A percentile compares a stretch with the other conserved stretches of the same genome.
These are phyloP conservation scores for Sphaceloma murrayae DNA, from an alignment of 2,329 filamentous ascomycete genomes.

Conservation along the genomic window DNA sequence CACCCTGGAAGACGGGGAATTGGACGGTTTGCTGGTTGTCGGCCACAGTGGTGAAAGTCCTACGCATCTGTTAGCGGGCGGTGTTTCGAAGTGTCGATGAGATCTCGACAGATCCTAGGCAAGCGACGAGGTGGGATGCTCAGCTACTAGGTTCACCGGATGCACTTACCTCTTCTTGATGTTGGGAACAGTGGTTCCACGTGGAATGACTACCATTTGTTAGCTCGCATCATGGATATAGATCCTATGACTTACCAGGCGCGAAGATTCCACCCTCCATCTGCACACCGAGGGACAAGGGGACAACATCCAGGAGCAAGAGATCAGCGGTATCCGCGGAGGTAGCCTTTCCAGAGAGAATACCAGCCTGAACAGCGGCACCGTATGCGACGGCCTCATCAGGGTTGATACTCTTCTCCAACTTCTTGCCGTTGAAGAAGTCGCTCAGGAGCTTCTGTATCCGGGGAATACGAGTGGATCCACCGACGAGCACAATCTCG, in stretches of 20 bases:
- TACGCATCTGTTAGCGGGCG: no score
- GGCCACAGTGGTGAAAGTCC: slow-evolving; percentile 77
- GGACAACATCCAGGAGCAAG: slow-evolving; percentile 89
- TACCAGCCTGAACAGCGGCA: slow-evolving; percentile 97
- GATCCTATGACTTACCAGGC: no score
- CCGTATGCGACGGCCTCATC: slow-evolving; percentile 98
- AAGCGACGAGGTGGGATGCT: no score
- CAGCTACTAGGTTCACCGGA: no score
- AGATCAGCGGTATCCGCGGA: slow-evolving; percentile 91
- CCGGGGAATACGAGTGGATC: slow-evolving; percentile 95
- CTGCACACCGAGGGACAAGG: slow-evolving; percentile 93
- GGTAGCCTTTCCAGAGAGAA: slow-evolving; percentile 94
- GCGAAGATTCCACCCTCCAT: slow-evolving; percentile 99
- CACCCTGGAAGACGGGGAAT: slow-evolving; percentile 80
- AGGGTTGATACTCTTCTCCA: slow-evolving; percentile 99
- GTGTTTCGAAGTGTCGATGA: no score
- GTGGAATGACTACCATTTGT: slow-evolving; percentile 73
- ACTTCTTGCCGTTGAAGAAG: slow-evolving; percentile 99
- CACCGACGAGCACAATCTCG: slow-evolving; percentile 98
- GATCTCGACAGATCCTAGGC: no score
- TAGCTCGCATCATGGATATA: no score
- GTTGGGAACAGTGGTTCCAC: slow-evolving; percentile 37
- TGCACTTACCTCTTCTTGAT: slow-evolving; percentile 57
- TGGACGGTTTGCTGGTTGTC: slow-evolving; percentile 52
- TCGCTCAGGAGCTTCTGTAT: slow-evolving; percentile 99